Base-by-base conservation (phyloP, 2,329 filamentous ascomycete genomes). In the Fusarium setosum region DNA sequence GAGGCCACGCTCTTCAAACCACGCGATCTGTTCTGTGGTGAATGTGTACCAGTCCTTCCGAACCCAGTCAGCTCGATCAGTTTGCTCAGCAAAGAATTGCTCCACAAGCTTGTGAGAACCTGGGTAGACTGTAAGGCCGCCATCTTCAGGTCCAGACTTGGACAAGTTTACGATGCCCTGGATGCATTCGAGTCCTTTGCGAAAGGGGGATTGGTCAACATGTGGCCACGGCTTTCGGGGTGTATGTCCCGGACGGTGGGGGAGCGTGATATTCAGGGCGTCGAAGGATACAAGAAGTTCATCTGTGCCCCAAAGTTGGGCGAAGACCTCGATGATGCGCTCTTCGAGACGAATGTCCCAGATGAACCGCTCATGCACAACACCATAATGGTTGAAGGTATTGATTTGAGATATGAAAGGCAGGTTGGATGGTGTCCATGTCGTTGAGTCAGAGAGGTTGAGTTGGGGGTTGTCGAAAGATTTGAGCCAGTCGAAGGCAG, bases 121-220 rank as follows among this genome's bases (percentile, higher is more conserved):
- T 13, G 44, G 44, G 13, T 47, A 47, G 15, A 47, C 18, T 3
- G 44, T 17, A 2, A 47, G 18, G 32, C 44, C 44, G 2, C 44
- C 44, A 34, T 47, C 44, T 17, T 47, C 44, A n/a, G 44, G 44
- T 4, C 44, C 44, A 34, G 44, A 47, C 44, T 47, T 47, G 13
- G 44, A 47, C 10, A 47, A 15, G 7, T 29, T 34, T 5, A 31
- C 44, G 5, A 47, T 47, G 10, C 44, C 44, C 20, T 47, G 44
- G 10, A 47, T 24, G 10, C 44, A 47, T 7, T 47, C 26, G 8
- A 47, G 44, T 1, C 44, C 44, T 3, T 47, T 12, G 4, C 44
- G 29, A n/a, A 9, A 47, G 6, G 44, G 44, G 1, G 44, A 34
- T 5, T 47, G 44, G 12, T 47, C 44, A 34, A 47, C 15, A 11